These are phyloP conservation scores for Aspergillus neoniger DNA, from an alignment of 2,329 filamentous ascomycete genomes.

Conservation along the genomic window DNA sequence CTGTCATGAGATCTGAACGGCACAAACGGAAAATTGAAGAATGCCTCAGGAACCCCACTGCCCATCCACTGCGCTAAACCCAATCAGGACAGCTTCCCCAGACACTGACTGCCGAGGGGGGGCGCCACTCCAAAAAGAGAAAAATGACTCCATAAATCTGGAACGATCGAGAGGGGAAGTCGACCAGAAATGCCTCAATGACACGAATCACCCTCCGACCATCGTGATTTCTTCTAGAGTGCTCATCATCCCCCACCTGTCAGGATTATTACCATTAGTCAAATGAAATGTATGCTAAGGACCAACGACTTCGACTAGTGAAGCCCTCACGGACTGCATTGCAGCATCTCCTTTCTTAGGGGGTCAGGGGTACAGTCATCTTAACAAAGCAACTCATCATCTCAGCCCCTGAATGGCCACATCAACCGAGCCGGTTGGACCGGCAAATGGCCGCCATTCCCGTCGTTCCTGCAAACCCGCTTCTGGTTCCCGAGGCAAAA, in stretches of 20 bases:
- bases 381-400: no score
- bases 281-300: background rate
- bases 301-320: background rate
- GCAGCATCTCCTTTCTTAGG: background rate
- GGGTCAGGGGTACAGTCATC: background rate
- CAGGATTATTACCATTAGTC: background rate
- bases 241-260: background rate
- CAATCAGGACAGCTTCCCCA: conserved; percentile 12
- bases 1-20: background rate
- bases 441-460: conserved; percentile 7
- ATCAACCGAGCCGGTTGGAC: conserved; percentile 13
- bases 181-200: conserved; percentile 5
- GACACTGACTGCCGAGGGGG: conserved; percentile 1
- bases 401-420: conserved; percentile 11
- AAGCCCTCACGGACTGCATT: background rate
- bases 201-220: background rate
- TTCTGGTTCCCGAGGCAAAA: background rate
- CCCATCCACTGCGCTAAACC: background rate
- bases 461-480: background rate
- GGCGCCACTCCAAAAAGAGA: background rate
- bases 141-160: conserved; percentile 1
- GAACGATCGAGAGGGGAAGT: background rate
- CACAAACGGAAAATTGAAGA: background rate
- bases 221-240: background rate
- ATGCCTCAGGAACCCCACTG: background rate